Percentiles rank a stretch among this genome's conserved stretches.
Evolutionary conservation across 345 rosid genomes (phyloP).

Genomic region (Aquilaria yunnanensis): DNA sequence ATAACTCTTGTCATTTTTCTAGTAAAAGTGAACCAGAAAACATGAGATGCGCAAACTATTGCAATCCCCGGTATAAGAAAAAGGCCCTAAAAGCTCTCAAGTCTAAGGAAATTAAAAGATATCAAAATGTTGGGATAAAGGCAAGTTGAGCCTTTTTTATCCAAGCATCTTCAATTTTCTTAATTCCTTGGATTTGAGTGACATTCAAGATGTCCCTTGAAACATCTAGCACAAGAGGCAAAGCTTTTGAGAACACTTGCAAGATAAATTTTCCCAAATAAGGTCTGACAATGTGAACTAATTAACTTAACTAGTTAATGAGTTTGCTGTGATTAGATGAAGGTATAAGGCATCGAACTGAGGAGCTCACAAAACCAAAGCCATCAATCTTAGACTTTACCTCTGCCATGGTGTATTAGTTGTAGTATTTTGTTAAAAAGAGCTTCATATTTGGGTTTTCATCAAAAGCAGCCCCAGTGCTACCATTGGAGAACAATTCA

Average conservation of each 20-base stretch:
- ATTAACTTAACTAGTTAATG: neutral
- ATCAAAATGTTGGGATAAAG: conserved; percentile 11
- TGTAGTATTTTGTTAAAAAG: neutral
- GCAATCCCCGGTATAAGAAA: conserved; percentile 34
- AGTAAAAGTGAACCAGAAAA: conserved; percentile 14
- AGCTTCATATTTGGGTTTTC: conserved; percentile 1
- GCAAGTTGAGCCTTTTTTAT: neutral
- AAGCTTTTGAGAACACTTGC: neutral
- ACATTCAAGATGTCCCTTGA: conserved; percentile 6
- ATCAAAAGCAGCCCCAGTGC: conserved; percentile 2
- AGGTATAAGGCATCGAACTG: neutral
- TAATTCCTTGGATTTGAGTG: conserved; percentile 17
- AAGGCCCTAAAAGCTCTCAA: conserved; percentile 35
- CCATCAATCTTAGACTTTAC: neutral
- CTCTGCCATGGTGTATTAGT: conserved; percentile 1
- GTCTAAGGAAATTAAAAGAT: conserved; percentile 24
- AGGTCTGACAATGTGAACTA: no score
- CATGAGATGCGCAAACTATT: conserved; percentile 23
- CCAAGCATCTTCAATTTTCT: conserved; percentile 15
- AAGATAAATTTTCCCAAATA: no score
- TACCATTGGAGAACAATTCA: conserved; percentile 12
- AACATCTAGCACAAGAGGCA: neutral
- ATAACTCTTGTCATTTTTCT: conserved; percentile 11
- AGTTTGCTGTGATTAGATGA: neutral
- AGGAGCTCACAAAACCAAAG: neutral